Evolutionary conservation across 129 eudicot genomes (phyloP), one percentile per base, ranked within the genome.

Genomic region (Centrapalus pauciflorus): DNA sequence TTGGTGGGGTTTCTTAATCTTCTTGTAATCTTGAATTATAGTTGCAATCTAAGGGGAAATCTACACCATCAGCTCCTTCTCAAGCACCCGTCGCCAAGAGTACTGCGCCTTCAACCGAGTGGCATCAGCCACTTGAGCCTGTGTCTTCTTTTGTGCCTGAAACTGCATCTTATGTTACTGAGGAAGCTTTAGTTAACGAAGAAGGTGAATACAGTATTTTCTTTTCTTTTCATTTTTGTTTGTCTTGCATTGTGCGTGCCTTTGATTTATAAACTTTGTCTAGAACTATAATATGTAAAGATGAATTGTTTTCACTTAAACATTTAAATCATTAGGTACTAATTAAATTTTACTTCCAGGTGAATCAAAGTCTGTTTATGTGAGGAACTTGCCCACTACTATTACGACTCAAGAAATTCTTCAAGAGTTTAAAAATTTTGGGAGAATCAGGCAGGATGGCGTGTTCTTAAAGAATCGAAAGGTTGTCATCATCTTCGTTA

Each of bases 361-460:
- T 4, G 96, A 86, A 71, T 72, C 81, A 34, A 78, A 72, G 77
- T 88, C 96, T 64, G 95, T 93, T 46, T 88, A 88, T 49, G 98
- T 93, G 61, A 83, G 88, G 72, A 93, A 87, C 63, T 80, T 93
- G 86, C 95, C 98, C 8, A 69, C 89, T 17, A 37, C 83, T 48
- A 84, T 86, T 21, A 65, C 96, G 4, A 81, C 60, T 57, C 56
- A 58, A 13, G 96, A 93, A 61, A 75, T 93, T 32, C 59, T 61
- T 69, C 74, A 81, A 66, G 95, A 93, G 79, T 89, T 93, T 45
- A 74, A 84, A 75, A 83, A 82, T 35, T 93, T 81, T 45, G 98
- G 98, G 35, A 80, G 35, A 69, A 82, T 93, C 50, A 85, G 80
- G 73, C 82, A 73, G n/a, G 95, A 88, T 69, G 96, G 96, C 0